A percentile compares a stretch with the other conserved stretches of the same genome.
Conservation (phyloP, 73 alveolate genomes). For the Uronychia binucleata region DNA sequence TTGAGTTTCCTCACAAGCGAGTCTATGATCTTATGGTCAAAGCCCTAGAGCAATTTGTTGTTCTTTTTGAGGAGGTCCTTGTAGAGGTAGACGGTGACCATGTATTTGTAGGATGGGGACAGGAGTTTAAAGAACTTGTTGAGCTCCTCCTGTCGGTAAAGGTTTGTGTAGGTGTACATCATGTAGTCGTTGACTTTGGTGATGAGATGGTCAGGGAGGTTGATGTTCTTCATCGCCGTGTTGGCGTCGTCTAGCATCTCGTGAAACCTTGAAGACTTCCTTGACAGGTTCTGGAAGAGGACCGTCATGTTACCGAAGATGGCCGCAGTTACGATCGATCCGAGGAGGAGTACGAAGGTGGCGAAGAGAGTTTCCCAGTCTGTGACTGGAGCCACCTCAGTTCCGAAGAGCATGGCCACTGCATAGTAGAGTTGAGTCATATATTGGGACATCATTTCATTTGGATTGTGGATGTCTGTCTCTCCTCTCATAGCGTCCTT, state of each 20-base stretch:
- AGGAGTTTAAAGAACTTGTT: slow-evolving; percentile 31
- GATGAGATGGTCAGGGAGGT: slow-evolving; percentile 45
- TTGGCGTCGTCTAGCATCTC: slow-evolving; percentile 29
- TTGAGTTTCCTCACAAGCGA: slow-evolving; percentile 4
- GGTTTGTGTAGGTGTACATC: slow-evolving; percentile 18
- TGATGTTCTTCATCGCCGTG: slow-evolving; percentile 62
- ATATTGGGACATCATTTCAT: slow-evolving; percentile 31
- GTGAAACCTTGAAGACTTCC: slow-evolving; percentile 29
- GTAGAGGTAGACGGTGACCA: slow-evolving; percentile 33
- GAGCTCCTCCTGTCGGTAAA: slow-evolving; percentile 45
- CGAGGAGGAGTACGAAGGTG: slow-evolving; percentile 38
- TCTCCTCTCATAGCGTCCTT: slow-evolving; percentile 29
- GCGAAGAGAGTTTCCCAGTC: slow-evolving; percentile 42
- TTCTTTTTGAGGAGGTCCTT: slow-evolving; percentile 3
- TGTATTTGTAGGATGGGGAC: slow-evolving; percentile 44
- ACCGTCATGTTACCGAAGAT: slow-evolving; percentile 59
- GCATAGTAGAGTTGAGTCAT: slow-evolving; percentile 51
- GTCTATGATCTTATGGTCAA: not conserved
- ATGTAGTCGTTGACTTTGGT: slow-evolving; percentile 28
- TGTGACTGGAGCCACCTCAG: slow-evolving; percentile 59
- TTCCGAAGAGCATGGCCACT: slow-evolving; percentile 58
- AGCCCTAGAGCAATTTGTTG: slow-evolving; percentile 2
- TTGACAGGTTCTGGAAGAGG: not conserved
- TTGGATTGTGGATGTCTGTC: slow-evolving; percentile 4
- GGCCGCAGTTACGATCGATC: slow-evolving; percentile 37